phyloP scores from a whole-genome alignment of 2,329 filamentous ascomycete genomes.

The Xylaria sp. region DNA sequence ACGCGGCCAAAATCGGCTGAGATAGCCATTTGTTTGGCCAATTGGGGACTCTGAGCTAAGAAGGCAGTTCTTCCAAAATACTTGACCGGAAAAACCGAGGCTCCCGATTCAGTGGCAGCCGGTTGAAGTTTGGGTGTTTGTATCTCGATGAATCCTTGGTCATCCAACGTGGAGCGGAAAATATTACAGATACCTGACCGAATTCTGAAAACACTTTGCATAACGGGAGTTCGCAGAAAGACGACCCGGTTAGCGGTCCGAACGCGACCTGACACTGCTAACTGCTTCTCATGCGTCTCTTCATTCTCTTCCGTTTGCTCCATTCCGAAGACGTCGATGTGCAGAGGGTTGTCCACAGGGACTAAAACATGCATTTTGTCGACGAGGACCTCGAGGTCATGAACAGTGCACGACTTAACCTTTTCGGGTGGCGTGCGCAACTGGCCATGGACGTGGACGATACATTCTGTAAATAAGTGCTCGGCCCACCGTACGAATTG shows the following conservation, averaged over 20 bases:
- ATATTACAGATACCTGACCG: slow-evolving; percentile 80
- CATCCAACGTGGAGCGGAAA: slow-evolving; percentile 78
- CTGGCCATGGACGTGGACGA: slow-evolving; percentile 77
- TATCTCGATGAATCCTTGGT: slow-evolving; percentile 85
- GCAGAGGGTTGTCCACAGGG: slow-evolving; percentile 51
- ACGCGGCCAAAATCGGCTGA: slow-evolving; percentile 88
- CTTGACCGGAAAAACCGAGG: slow-evolving; percentile 88
- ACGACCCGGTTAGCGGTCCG: slow-evolving; percentile 81
- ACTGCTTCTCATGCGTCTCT: slow-evolving; percentile 52
- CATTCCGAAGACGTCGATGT: slow-evolving; percentile 58
- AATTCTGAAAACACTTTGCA: slow-evolving; percentile 86
- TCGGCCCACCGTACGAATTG: slow-evolving; percentile 89
- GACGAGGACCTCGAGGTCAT: slow-evolving; percentile 77
- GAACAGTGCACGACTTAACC: slow-evolving; percentile 76
- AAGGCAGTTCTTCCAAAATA: slow-evolving; percentile 90
- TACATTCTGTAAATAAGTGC: slow-evolving; percentile 76
- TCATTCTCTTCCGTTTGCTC: slow-evolving; percentile 46
- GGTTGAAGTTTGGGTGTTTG: slow-evolving; percentile 93
- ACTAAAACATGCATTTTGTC: slow-evolving; percentile 58
- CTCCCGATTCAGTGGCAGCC: slow-evolving; percentile 86
- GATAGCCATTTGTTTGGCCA: slow-evolving; percentile 92
- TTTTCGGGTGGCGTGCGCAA: slow-evolving; percentile 76
- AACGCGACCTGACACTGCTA: slow-evolving; percentile 69
- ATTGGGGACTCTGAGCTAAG: slow-evolving; percentile 87
- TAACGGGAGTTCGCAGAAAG: slow-evolving; percentile 83